Percentiles rank a stretch among this genome's conserved stretches.
Evolutionary conservation across 768 basidiomycete genomes (phyloP).

Genomic region (Hemileccinum impolitum): DNA sequence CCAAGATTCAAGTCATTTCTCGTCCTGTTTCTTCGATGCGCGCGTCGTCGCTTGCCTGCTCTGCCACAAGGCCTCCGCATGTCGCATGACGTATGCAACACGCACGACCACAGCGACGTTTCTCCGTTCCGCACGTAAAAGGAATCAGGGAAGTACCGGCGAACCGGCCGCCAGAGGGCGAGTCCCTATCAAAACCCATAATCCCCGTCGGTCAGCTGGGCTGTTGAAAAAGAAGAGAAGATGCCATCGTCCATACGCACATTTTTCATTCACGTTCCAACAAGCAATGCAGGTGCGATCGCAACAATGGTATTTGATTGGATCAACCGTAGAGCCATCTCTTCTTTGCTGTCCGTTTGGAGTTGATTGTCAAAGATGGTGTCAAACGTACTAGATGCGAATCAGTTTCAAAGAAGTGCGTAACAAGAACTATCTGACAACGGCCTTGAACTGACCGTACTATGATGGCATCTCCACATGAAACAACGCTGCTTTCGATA

Average conservation of each 20-base stretch:
- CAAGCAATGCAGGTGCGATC: neutral
- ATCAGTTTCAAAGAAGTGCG: neutral
- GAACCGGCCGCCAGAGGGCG: slow-evolving; percentile 2
- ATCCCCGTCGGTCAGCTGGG: slow-evolving; percentile 7
- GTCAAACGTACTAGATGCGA: neutral
- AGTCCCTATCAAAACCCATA: slow-evolving; percentile 8
- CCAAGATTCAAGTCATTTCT: neutral
- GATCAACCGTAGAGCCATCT: slow-evolving; percentile 7
- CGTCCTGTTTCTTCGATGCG: neutral
- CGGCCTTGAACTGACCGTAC: neutral
- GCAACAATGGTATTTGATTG: slow-evolving; percentile 1
- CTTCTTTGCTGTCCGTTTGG: slow-evolving; percentile 7
- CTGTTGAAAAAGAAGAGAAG: slow-evolving; percentile 7
- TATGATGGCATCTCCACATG: too few relatives aligned
- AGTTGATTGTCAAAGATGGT: slow-evolving; percentile 12
- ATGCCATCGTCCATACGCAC: neutral
- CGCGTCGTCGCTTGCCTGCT: slow-evolving; percentile 6
- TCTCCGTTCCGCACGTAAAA: slow-evolving; percentile 21
- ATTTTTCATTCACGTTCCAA: slow-evolving; percentile 9
- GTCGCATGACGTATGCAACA: slow-evolving; percentile 18
- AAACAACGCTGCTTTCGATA: neutral
- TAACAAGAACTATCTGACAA: slow-evolving; percentile 4
- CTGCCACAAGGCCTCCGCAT: slow-evolving; percentile 20
- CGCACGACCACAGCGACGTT: slow-evolving; percentile 5
- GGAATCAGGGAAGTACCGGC: slow-evolving; percentile 9